These are phyloP conservation scores for Quillaja saponaria DNA, from an alignment of 306 rosid genomes.

Conservation along the genomic window DNA sequence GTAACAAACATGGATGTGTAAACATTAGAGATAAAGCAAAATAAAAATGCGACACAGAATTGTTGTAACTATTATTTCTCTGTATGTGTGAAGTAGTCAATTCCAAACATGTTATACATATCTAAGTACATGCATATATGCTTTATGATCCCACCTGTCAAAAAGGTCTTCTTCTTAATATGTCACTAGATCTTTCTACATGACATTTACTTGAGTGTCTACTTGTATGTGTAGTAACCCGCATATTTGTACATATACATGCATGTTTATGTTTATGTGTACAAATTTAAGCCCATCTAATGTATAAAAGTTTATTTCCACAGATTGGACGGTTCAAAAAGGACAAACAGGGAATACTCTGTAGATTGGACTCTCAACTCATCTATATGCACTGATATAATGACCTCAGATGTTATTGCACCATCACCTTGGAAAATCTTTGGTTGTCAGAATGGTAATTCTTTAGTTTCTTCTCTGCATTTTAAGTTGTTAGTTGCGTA, in stretches of 20 bases:
- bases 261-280: neutral
- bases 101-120: no score
- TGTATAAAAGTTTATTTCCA: constrained; percentile 17
- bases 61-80: no score
- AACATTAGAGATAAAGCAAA: no score
- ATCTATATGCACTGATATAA: constrained; percentile 51
- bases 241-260: neutral
- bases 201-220: no score
- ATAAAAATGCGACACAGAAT: no score
- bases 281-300: neutral
- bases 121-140: no score
- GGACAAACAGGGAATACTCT: constrained; percentile 44
- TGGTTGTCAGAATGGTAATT: constrained; percentile 87
- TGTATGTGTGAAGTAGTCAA: no score
- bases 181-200: no score
- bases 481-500: constrained; percentile 19
- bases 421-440: constrained; percentile 94
- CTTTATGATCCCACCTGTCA: no score
- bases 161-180: no score
- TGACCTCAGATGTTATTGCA: constrained; percentile 76
- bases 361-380: constrained; percentile 49
- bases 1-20: no score
- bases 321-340: constrained; percentile 65
- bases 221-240: no score
- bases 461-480: constrained; percentile 28